Evolutionary conservation across 2,329 filamentous ascomycete species (phyloP), one percentile per base, ranked within the genome.

Genomic region (Fusarium tupiense): DNA sequence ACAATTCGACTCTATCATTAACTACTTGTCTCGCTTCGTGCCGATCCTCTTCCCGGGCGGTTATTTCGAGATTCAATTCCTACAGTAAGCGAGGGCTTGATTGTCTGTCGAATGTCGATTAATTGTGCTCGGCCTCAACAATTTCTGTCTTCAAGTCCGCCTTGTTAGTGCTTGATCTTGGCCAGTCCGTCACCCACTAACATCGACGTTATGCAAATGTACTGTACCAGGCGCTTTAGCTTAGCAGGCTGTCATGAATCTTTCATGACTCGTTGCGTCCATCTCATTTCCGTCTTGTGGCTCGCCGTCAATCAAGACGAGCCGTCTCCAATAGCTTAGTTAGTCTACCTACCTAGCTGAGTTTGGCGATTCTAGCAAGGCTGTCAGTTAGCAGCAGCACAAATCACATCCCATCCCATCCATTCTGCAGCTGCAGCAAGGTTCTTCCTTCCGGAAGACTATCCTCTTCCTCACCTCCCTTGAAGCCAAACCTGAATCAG

Each of bases 221-320:
- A 53, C 61, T 73, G 67, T 47, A 63, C 61, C 66, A 62, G 59
- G 53, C 61, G 52, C 57, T 53, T 35, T 35, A 35, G 33, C 33
- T 35, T 71, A 67, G 53, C 37, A 74, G 67, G 52, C 61, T 74
- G 71, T 65, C 72, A 72, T 59, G 60, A 66, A 66, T 46, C 49
- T 64, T 71, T 24, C 67, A 76, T 75, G 73, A 75, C 73, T 75
- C 73, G 73, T 57, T 64, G 61, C 44, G 35, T 46, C 69, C 70
- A 76, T 67, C 67, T 70, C 67, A 70, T 75, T 74, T 75, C 73
- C 73, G 67, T 76, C 52, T 62, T 43, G 57, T 65, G 66, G 57
- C 59, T 64, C 53, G 54, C 50, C 67, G 50, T 62, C 47, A 52
- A 49, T 72, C 63, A 67, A 40, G 49, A 40, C 49, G 61, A 59